phyloP scores from a whole-genome alignment of 805 yeast genomes.

The Saccharomycopsis microspora region DNA sequence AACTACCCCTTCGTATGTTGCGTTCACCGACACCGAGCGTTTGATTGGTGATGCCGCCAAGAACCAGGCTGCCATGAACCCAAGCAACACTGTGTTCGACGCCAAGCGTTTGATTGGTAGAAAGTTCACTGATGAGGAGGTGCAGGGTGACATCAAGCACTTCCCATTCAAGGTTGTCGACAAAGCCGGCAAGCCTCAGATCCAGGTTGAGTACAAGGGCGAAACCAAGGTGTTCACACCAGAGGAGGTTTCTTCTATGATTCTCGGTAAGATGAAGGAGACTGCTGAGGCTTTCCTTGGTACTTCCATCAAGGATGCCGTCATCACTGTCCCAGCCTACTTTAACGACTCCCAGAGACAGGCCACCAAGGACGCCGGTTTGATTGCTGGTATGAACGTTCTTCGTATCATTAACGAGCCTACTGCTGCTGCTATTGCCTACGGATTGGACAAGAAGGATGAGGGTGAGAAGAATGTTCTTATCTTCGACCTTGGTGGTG shows the following conservation, averaged over 20 bases:
- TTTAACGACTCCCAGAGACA: slow-evolving; percentile 85
- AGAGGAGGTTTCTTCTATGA: slow-evolving; percentile 92
- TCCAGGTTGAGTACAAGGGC: slow-evolving; percentile 73
- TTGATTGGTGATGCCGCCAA: slow-evolving; percentile 95
- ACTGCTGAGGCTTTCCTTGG: slow-evolving; percentile 77
- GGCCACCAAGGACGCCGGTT: slow-evolving; percentile 86
- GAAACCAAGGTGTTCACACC: slow-evolving; percentile 85
- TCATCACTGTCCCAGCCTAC: slow-evolving; percentile 80
- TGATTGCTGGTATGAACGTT: slow-evolving; percentile 76
- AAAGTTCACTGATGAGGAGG: slow-evolving; percentile 75
- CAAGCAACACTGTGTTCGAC: slow-evolving; percentile 80
- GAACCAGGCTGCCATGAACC: slow-evolving; percentile 95
- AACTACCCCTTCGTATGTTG: slow-evolving; percentile 93
- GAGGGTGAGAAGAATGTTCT: slow-evolving; percentile 81
- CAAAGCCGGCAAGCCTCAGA: slow-evolving; percentile 76
- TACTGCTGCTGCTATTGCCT: slow-evolving; percentile 95
- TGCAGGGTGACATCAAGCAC: slow-evolving; percentile 72
- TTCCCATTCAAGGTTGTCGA: slow-evolving; percentile 78
- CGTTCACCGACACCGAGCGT: slow-evolving; percentile 88
- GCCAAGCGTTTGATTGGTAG: slow-evolving; percentile 93
- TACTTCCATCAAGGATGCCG: slow-evolving; percentile 71
- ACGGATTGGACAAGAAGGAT: slow-evolving; percentile 75
- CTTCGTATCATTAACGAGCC: slow-evolving; percentile 83
- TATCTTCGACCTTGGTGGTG: slow-evolving; percentile 96
- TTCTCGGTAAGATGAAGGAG: slow-evolving; percentile 79